Conservation (phyloP, 805 yeast species). For the Kluyveromyces lactis region DNA sequence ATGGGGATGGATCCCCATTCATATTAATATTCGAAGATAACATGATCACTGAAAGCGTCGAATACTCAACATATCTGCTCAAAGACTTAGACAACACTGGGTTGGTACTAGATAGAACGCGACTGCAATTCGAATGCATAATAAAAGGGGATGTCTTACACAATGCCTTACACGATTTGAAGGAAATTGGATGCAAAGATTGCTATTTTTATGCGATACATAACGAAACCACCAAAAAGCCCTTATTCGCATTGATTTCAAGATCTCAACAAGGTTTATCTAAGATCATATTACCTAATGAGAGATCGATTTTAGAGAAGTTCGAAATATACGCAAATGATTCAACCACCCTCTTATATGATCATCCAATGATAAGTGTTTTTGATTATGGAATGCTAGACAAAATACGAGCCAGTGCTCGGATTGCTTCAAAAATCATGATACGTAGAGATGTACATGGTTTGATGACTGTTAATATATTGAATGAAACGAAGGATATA, state of each 20-base stretch:
- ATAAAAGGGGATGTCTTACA: constrained; percentile 45
- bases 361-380: constrained; percentile 33
- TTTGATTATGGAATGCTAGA: constrained; percentile 44
- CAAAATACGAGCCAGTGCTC: constrained; percentile 41
- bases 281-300: constrained; percentile 58
- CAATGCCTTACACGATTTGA: constrained; percentile 48
- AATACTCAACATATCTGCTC: constrained; percentile 39
- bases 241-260: constrained; percentile 43
- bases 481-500: constrained; percentile 31
- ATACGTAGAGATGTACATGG: constrained; percentile 49
- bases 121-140: constrained; percentile 42
- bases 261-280: constrained; percentile 68
- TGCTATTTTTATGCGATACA: constrained; percentile 39
- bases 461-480: constrained; percentile 37
- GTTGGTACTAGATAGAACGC: constrained; percentile 36
- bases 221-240: constrained; percentile 20
- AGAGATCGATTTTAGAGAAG: constrained; percentile 52
- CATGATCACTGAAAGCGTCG: constrained; percentile 48
- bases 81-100: constrained; percentile 30
- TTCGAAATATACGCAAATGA: constrained; percentile 33
- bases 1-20: constrained; percentile 46
- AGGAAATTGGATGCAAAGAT: constrained; percentile 44
- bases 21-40: constrained; percentile 47
- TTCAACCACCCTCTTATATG: constrained; percentile 15
- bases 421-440: constrained; percentile 43